Conservation (phyloP, 441 rosid species). For the Populus hybrid region DNA sequence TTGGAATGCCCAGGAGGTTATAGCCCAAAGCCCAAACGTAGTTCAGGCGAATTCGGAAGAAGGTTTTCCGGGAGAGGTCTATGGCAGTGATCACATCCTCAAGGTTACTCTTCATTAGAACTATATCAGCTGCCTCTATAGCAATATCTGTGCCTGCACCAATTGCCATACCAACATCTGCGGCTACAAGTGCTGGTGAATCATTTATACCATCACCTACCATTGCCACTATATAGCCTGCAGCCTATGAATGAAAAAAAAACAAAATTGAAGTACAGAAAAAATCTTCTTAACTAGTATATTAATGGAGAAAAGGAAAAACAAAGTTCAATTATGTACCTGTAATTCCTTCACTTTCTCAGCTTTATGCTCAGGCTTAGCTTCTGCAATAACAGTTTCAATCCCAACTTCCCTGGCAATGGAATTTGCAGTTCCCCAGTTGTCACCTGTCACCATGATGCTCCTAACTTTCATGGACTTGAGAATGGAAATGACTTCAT, state of each 20-base stretch:
- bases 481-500: slow-evolving; percentile 73
- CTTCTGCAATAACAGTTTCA: slow-evolving; percentile 72
- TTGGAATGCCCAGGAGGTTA: slow-evolving; percentile 72
- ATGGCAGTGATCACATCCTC: slow-evolving; percentile 93
- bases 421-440: slow-evolving; percentile 92
- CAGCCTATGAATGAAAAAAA: slow-evolving; percentile 35
- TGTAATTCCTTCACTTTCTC: slow-evolving; percentile 81
- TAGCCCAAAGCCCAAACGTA: slow-evolving; percentile 91
- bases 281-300: neutral
- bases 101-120: slow-evolving; percentile 81
- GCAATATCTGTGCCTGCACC: slow-evolving; percentile 97
- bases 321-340: slow-evolving; percentile 26
- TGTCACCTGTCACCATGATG: slow-evolving; percentile 92
- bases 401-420: slow-evolving; percentile 78
- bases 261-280: neutral
- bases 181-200: slow-evolving; percentile 88
- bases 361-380: slow-evolving; percentile 88
- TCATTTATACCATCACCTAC: slow-evolving; percentile 94
- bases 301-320: neutral
- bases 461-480: slow-evolving; percentile 72
- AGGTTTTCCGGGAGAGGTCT: slow-evolving; percentile 79
- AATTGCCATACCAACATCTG: slow-evolving; percentile 92
- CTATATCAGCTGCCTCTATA: slow-evolving; percentile 91
- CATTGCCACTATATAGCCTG: slow-evolving; percentile 77
- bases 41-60: slow-evolving; percentile 77